Conservation (phyloP, 371 early-diverging fungal species). For the Apophysomyces ossiformis region DNA sequence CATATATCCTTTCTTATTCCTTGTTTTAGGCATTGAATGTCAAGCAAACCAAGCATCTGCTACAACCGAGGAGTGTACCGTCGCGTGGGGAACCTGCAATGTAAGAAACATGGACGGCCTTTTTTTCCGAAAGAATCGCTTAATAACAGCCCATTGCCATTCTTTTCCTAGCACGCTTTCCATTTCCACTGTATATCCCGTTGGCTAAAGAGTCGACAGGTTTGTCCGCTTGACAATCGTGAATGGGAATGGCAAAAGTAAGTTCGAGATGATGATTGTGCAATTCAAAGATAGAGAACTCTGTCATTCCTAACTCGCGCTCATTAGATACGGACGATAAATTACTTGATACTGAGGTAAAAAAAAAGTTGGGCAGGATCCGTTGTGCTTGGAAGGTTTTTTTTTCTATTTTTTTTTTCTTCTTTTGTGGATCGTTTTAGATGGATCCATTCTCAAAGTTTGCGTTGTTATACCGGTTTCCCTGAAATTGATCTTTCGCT, state of each 20-base stretch:
- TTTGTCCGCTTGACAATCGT: conserved; percentile 99
- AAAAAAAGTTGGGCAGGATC: not conserved
- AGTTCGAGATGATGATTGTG: conserved; percentile 17
- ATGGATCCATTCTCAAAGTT: too few species aligned
- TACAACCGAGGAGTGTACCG: conserved; percentile 94
- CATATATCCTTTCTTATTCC: not conserved
- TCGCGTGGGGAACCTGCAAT: conserved; percentile 99
- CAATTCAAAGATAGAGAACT: not conserved
- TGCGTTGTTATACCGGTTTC: too few species aligned
- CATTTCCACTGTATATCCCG: conserved; percentile 99
- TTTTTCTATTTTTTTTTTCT: not conserved
- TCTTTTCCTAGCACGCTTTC: conserved; percentile 88
- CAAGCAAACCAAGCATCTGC: conserved; percentile 97
- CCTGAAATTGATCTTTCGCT: not conserved
- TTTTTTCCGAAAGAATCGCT: too few species aligned
- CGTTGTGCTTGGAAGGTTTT: not conserved
- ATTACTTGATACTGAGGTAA: conserved; percentile 2
- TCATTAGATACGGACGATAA: conserved; percentile 32
- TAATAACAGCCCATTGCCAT: too few species aligned
- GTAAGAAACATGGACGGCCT: conserved; percentile 48
- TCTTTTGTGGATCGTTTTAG: not conserved
- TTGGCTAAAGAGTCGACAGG: conserved; percentile 98
- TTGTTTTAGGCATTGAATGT: conserved; percentile 85
- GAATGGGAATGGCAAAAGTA: conserved; percentile 99
- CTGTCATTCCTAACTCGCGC: not conserved